Percentiles rank a stretch among this genome's conserved stretches.
phyloP scores from a whole-genome alignment of 345 rosid genomes.

The Gossypium arboreum region DNA sequence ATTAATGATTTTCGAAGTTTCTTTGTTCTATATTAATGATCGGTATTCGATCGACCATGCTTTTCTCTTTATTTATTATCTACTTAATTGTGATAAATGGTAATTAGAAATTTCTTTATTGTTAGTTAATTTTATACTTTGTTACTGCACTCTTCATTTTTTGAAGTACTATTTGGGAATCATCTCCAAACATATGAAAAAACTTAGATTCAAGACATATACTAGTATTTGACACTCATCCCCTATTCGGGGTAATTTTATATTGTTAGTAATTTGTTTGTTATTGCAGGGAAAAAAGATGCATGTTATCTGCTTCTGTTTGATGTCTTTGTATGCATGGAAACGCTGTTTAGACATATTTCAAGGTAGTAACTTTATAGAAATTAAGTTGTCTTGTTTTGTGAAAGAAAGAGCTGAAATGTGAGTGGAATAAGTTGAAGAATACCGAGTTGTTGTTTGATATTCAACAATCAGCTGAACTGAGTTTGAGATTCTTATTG shows the following conservation, averaged over 20 bases:
- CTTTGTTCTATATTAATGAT: not conserved
- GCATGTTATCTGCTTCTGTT: not conserved
- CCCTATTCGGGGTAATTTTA: not conserved
- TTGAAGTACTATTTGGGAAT: not conserved
- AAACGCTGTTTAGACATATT: not conserved
- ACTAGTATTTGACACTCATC: not conserved
- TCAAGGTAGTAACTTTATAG: not conserved
- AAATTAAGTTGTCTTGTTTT: not conserved
- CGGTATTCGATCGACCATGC: slow-evolving; percentile 22
- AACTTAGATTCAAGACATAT: not conserved
- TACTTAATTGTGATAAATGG: not conserved
- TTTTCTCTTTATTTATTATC: not conserved
- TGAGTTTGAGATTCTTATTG: not conserved
- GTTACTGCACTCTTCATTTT: not conserved
- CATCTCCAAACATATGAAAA: not conserved
- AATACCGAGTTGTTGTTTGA: not conserved
- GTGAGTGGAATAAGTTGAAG: not conserved
- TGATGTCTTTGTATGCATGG: not conserved
- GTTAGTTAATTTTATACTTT: not conserved
- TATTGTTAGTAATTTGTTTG: not conserved
- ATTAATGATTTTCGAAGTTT: not conserved
- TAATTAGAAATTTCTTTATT: not conserved
- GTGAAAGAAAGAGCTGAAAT: not conserved
- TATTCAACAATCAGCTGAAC: not conserved
- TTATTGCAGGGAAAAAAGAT: not conserved